These are phyloP conservation scores for Vinca minor DNA, from an alignment of 257 asterid genomes.

Conservation along the genomic window DNA sequence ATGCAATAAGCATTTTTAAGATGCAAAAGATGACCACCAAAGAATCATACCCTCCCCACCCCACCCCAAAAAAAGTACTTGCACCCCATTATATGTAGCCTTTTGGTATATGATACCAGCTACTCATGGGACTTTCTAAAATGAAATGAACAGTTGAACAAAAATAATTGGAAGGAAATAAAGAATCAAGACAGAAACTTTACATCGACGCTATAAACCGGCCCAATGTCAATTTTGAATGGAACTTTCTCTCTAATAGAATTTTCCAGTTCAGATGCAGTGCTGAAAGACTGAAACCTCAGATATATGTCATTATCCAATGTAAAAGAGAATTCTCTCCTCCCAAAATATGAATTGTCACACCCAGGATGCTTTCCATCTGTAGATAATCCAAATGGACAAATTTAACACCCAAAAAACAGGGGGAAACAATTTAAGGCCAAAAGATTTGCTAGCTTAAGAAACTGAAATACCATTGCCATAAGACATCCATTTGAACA, in stretches of 20 bases:
- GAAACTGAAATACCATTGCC: conserved; percentile 59
- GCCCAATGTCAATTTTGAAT: conserved; percentile 80
- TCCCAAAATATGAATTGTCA: conserved; percentile 73
- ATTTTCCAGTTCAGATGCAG: conserved; percentile 47
- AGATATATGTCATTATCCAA: conserved; percentile 67
- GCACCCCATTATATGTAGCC: no score
- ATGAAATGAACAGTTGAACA: no score
- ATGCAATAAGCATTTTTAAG: neutral
- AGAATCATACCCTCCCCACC: no score
- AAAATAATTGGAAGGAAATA: neutral
- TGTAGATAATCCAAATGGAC: conserved; percentile 17
- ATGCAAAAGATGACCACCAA: neutral
- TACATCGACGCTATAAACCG: conserved; percentile 88
- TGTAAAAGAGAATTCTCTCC: conserved; percentile 87
- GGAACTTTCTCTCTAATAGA: conserved; percentile 76
- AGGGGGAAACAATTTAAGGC: neutral
- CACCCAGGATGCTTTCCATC: conserved; percentile 99
- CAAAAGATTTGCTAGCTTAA: neutral
- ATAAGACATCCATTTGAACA: conserved; percentile 83
- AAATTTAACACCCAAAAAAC: conserved; percentile 12
- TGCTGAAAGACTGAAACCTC: conserved; percentile 74
- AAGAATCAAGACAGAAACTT: conserved; percentile 20
- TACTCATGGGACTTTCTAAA: no score
- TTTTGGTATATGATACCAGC: no score
- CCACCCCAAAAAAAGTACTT: no score